Conservation (phyloP, 2,329 filamentous ascomycete species). For the Passalora sequoiae region DNA sequence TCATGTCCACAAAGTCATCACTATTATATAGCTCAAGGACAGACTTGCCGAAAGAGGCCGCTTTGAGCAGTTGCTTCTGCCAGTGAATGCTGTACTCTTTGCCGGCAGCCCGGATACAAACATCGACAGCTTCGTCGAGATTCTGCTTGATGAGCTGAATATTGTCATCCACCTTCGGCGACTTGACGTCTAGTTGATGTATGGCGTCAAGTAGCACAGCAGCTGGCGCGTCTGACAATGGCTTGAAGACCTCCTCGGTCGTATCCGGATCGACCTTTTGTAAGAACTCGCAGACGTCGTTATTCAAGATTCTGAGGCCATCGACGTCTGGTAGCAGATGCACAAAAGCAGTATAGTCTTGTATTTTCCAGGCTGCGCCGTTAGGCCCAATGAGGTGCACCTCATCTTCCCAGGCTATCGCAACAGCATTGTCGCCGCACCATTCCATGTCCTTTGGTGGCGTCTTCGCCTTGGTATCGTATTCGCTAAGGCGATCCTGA, state of each 20-base stretch:
- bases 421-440: conserved; percentile 91
- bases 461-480: conserved; percentile 80
- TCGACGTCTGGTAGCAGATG: conserved; percentile 85
- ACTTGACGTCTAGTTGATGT: conserved; percentile 84
- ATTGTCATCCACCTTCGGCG: conserved; percentile 94
- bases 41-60: conserved; percentile 95
- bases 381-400: conserved; percentile 87
- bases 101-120: conserved; percentile 86
- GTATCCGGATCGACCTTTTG: conserved; percentile 72
- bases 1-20: conserved; percentile 98
- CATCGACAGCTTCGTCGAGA: conserved; percentile 87
- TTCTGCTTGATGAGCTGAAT: conserved; percentile 88
- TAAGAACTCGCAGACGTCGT: conserved; percentile 94
- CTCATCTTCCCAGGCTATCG: conserved; percentile 96
- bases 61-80: conserved; percentile 95
- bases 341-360: conserved; percentile 81
- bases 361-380: conserved; percentile 61
- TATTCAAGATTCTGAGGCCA: conserved; percentile 84
- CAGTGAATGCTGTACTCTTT: conserved; percentile 85
- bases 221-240: conserved; percentile 81
- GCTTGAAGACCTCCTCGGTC: conserved; percentile 74
- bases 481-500: conserved; percentile 84
- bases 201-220: conserved; percentile 92
- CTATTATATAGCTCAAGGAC: conserved; percentile 96
- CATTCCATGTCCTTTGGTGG: conserved; percentile 84